Evolutionary conservation across 805 yeast species (phyloP).

Genomic region (Teunomyces barrocoloradensis): DNA sequence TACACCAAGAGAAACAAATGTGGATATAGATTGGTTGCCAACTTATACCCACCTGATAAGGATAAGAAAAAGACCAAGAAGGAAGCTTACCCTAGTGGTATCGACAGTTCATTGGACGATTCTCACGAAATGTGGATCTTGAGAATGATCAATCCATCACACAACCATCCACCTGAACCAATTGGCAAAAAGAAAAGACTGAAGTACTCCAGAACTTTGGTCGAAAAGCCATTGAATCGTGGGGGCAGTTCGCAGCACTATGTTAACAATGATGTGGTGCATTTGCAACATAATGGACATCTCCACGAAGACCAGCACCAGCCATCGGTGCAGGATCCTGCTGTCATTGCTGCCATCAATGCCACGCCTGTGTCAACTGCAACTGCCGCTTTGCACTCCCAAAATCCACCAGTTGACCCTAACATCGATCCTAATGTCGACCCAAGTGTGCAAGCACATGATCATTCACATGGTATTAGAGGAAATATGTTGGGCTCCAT

Average conservation of each 20-base stretch:
- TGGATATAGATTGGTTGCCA: slow-evolving; percentile 44
- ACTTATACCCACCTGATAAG: slow-evolving; percentile 44
- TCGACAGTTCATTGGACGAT: slow-evolving; percentile 6
- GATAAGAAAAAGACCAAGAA: slow-evolving; percentile 33
- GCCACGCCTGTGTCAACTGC: slow-evolving; percentile 30
- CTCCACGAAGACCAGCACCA: slow-evolving; percentile 25
- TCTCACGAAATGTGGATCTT: slow-evolving; percentile 44
- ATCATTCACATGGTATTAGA: slow-evolving; percentile 27
- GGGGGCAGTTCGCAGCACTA: slow-evolving; percentile 16
- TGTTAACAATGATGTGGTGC: slow-evolving; percentile 21
- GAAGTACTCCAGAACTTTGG: slow-evolving; percentile 40
- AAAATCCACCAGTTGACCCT: slow-evolving; percentile 38
- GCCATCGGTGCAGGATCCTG: slow-evolving; percentile 39
- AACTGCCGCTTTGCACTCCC: slow-evolving; percentile 24
- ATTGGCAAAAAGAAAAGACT: slow-evolving; percentile 35
- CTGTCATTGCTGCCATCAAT: slow-evolving; percentile 36
- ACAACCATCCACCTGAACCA: slow-evolving; percentile 46
- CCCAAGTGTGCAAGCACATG: slow-evolving; percentile 43
- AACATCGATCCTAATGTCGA: slow-evolving; percentile 45
- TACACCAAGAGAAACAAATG: slow-evolving; percentile 47
- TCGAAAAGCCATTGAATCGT: slow-evolving; percentile 38
- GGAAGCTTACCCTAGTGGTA: slow-evolving; percentile 14
- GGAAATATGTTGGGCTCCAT: slow-evolving; percentile 6
- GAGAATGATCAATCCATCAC: slow-evolving; percentile 45
- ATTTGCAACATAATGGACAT: slow-evolving; percentile 22